These are phyloP conservation scores for Diplodia seriata DNA, from an alignment of 2,329 filamentous ascomycete genomes.

Conservation along the genomic window DNA sequence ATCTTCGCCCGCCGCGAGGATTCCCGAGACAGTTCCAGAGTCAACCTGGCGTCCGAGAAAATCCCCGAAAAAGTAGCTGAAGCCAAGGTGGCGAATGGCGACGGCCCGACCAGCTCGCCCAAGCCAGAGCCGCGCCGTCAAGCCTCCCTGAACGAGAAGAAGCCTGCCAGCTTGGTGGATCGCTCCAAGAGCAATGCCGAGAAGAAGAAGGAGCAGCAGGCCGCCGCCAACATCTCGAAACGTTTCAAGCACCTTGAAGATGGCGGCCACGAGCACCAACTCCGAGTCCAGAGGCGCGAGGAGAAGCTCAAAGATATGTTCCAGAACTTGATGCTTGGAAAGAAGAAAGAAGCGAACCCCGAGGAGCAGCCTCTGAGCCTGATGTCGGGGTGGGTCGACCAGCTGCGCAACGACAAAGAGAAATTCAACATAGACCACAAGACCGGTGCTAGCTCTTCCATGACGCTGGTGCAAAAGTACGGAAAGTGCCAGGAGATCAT, in stretches of 20 bases:
- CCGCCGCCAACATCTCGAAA: conserved; percentile 40
- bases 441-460: conserved; percentile 73
- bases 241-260: conserved; percentile 67
- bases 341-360: conserved; percentile 75
- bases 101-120: conserved; percentile 36
- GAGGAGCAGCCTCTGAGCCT: conserved; percentile 84
- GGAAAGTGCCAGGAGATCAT: conserved; percentile 98
- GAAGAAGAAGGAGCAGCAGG: conserved; percentile 40
- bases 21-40: conserved; percentile 40
- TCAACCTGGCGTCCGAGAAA: conserved; percentile 33
- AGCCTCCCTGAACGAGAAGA: conserved; percentile 41
- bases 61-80: conserved; percentile 42
- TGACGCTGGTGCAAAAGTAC: conserved; percentile 91
- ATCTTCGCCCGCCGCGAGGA: conserved; percentile 44
- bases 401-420: conserved; percentile 86
- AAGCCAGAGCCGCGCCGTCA: conserved; percentile 43
- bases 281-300: conserved; percentile 88
- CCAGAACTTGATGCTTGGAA: conserved; percentile 79
- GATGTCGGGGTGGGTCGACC: conserved; percentile 95
- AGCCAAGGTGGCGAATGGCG: conserved; percentile 40
- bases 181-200: conserved; percentile 35
- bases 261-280: conserved; percentile 82
- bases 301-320: conserved; percentile 95
- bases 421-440: conserved; percentile 76
- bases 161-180: conserved; percentile 12